phyloP scores from a whole-genome alignment of 352 stramenopile species.

The Phytopythium cucurbitacearum region DNA sequence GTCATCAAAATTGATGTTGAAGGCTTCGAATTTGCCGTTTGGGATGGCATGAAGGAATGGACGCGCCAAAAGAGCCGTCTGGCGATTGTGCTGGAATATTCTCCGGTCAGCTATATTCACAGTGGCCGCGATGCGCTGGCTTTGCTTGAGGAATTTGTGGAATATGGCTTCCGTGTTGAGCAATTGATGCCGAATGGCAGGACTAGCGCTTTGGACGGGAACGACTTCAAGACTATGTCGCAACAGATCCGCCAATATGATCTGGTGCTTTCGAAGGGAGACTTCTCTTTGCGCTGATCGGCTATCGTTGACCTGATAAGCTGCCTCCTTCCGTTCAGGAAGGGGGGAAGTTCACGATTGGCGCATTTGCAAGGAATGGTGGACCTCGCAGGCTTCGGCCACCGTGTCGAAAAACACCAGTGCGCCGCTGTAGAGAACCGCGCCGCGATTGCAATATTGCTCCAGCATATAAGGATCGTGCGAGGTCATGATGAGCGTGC shows the following conservation, averaged over 20 bases:
- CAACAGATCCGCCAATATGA: conserved; percentile 6
- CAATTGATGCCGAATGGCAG: conserved; percentile 5
- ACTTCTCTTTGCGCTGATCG: conserved; percentile 5
- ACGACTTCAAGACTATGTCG: conserved; percentile 6
- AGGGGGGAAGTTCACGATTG: conserved; percentile 5
- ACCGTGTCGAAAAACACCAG: conserved; percentile 5
- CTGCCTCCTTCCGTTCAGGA: conserved; percentile 5
- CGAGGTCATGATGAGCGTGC: conserved; percentile 5
- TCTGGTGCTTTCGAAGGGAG: conserved; percentile 5
- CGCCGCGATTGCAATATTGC: conserved; percentile 5
- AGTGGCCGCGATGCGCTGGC: conserved; percentile 4
- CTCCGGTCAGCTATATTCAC: conserved; percentile 5
- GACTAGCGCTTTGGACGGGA: conserved; percentile 5
- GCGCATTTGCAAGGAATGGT: conserved; percentile 5
- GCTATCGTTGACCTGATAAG: conserved; percentile 6
- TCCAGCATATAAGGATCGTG: conserved; percentile 6
- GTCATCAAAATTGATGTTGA: conserved; percentile 6
- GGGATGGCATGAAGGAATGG: conserved; percentile 5
- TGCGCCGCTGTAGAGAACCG: conserved; percentile 5
- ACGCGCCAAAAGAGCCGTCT: conserved; percentile 5
- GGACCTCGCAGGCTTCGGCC: conserved; percentile 4
- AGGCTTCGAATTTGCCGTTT: conserved; percentile 6
- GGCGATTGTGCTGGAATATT: conserved; percentile 6
- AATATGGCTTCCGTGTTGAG: conserved; percentile 6
- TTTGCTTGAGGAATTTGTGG: conserved; percentile 6